phyloP scores from a whole-genome alignment of 2,329 filamentous ascomycete genomes.

The Bipolaris zeicola region DNA sequence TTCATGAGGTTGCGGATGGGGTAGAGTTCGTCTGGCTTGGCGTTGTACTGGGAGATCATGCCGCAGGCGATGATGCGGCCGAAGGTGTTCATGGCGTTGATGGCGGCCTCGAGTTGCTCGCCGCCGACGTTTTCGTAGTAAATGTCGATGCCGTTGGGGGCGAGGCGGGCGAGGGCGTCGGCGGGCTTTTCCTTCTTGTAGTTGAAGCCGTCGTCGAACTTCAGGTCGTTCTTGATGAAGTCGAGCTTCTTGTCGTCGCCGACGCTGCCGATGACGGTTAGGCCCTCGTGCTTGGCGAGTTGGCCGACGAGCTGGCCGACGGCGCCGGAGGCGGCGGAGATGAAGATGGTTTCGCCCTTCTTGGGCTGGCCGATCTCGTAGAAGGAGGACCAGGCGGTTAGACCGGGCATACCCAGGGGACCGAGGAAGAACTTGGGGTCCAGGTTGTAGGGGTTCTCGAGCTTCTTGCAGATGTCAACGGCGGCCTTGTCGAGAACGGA shows the following conservation, averaged over 20 bases:
- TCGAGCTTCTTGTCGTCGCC: constrained; percentile 80
- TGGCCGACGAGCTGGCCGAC: constrained; percentile 85
- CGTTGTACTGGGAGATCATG: constrained; percentile 82
- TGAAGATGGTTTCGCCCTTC: constrained; percentile 80
- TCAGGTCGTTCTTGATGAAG: constrained; percentile 71
- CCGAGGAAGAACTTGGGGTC: constrained; percentile 73
- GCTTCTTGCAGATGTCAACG: constrained; percentile 54
- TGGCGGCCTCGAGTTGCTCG: constrained; percentile 71
- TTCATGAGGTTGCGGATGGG: constrained; percentile 69
- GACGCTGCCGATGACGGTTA: constrained; percentile 79
- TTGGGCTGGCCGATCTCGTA: constrained; percentile 77
- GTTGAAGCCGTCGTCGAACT: constrained; percentile 79
- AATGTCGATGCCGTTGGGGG: constrained; percentile 79
- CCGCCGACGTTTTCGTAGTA: constrained; percentile 84
- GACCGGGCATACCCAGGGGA: constrained; percentile 76
- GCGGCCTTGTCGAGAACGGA: constrained; percentile 59
- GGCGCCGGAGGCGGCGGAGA: constrained; percentile 78
- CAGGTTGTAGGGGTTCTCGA: constrained; percentile 73
- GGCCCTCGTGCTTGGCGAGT: constrained; percentile 78
- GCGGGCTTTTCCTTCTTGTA: constrained; percentile 80
- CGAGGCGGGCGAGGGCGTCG: constrained; percentile 71
- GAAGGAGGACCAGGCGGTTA: constrained; percentile 76
- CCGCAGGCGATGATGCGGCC: constrained; percentile 68
- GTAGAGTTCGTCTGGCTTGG: constrained; percentile 61
- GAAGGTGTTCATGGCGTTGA: constrained; percentile 66